Evolutionary conservation across 495 filamentous ascomycete genomes (phyloP).

Genomic region (Daldinia decipiens): DNA sequence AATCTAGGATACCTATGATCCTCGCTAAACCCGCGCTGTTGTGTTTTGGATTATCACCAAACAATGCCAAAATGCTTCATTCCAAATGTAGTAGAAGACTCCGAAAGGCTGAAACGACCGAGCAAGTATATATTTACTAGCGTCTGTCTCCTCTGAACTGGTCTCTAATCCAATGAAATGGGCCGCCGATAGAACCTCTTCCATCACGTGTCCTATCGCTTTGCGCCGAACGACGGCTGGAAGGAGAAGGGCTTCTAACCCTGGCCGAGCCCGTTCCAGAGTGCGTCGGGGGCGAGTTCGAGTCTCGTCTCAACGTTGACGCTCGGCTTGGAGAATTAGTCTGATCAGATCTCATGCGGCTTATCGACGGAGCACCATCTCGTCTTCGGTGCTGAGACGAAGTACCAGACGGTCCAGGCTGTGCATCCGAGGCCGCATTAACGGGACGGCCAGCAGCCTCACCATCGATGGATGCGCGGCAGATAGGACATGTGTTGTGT

Average conservation of each 20-base stretch:
- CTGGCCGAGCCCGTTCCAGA: slow-evolving; percentile 28
- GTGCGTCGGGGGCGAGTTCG: slow-evolving; percentile 36
- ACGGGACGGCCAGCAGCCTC: slow-evolving; percentile 37
- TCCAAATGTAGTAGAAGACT: not conserved
- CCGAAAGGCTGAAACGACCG: not conserved
- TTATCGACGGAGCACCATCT: slow-evolving; percentile 3
- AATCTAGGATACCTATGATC: not conserved
- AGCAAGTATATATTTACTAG: slow-evolving; percentile 11
- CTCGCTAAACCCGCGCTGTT: slow-evolving; percentile 4
- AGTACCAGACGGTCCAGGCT: slow-evolving; percentile 6
- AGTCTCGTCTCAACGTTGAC: slow-evolving; percentile 21
- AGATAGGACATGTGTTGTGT: slow-evolving; percentile 92
- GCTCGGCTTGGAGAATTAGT: slow-evolving; percentile 21
- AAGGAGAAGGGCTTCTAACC: slow-evolving; percentile 45
- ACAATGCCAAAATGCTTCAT: not conserved
- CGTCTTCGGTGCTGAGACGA: slow-evolving; percentile 28
- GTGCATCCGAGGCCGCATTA: slow-evolving; percentile 24
- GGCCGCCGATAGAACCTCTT: slow-evolving; percentile 44
- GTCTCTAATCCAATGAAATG: slow-evolving; percentile 53
- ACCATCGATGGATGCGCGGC: slow-evolving; percentile 75
- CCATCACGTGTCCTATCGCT: slow-evolving; percentile 40
- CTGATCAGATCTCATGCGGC: slow-evolving; percentile 36
- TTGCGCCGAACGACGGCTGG: slow-evolving; percentile 36
- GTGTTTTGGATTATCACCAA: slow-evolving; percentile 1
- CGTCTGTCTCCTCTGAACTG: slow-evolving; percentile 48